Evolutionary conservation across 208 protist species (phyloP).

Genomic region (Endotrypanum monterogeii): DNA sequence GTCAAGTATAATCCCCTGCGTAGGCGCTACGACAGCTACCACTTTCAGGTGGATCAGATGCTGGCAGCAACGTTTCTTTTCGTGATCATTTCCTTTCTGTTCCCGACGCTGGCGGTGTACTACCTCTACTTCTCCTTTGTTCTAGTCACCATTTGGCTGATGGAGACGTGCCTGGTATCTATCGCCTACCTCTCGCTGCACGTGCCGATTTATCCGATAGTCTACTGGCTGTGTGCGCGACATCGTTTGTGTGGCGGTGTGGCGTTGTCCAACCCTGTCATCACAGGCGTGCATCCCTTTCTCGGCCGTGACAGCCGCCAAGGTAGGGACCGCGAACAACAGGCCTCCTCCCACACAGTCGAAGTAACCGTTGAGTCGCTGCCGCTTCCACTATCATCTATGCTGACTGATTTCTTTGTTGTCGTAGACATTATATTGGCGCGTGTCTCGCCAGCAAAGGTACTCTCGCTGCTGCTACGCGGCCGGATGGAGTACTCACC

Average conservation of each 20-base stretch:
- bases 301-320: slow-evolving; percentile 10
- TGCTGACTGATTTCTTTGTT: slow-evolving; percentile 72
- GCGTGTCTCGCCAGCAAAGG: slow-evolving; percentile 35
- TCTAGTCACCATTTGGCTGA: slow-evolving; percentile 47
- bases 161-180: slow-evolving; percentile 59
- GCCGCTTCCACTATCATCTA: slow-evolving; percentile 44
- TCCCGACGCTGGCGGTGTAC: slow-evolving; percentile 92
- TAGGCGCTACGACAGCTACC: slow-evolving; percentile 82
- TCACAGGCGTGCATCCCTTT: slow-evolving; percentile 42
- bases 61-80: slow-evolving; percentile 92
- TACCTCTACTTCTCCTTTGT: slow-evolving; percentile 92
- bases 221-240: slow-evolving; percentile 50
- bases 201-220: slow-evolving; percentile 57
- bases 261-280: slow-evolving; percentile 41
- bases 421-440: slow-evolving; percentile 44
- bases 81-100: slow-evolving; percentile 86
- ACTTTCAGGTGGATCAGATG: slow-evolving; percentile 92
- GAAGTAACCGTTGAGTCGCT: slow-evolving; percentile 55
- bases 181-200: slow-evolving; percentile 65
- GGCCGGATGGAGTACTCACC: slow-evolving; percentile 28
- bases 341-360: slow-evolving; percentile 60
- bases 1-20: slow-evolving; percentile 95
- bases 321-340: slow-evolving; percentile 23
- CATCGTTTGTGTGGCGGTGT: slow-evolving; percentile 36
- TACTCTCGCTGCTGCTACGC: slow-evolving; percentile 40